Percentiles rank a stretch among this genome's conserved stretches.
Evolutionary conservation across 2,329 filamentous ascomycete genomes (phyloP).

Genomic region (Ophiostoma sp.): DNA sequence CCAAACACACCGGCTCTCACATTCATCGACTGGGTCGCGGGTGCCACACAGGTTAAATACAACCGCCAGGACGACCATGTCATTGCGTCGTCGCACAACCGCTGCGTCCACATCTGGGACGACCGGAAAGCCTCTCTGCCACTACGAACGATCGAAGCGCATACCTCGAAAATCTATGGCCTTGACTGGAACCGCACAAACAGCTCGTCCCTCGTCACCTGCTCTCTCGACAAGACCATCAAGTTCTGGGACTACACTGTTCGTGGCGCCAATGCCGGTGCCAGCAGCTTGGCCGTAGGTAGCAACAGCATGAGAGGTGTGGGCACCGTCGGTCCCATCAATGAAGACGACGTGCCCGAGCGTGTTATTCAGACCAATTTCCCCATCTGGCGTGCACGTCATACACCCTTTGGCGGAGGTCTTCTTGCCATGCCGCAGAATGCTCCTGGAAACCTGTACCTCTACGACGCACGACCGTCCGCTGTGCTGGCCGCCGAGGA

Average conservation of each 20-base stretch:
- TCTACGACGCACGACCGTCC: constrained; percentile 67
- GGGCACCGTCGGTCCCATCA: constrained; percentile 30
- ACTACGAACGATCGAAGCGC: constrained; percentile 80
- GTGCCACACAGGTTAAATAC: constrained; percentile 93
- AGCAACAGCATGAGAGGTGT: background rate
- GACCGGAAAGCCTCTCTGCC: constrained; percentile 75
- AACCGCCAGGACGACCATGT: constrained; percentile 85
- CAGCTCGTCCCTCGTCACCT: constrained; percentile 73
- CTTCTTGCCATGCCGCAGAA: constrained; percentile 90
- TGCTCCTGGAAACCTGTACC: constrained; percentile 78
- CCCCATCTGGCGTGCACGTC: constrained; percentile 86
- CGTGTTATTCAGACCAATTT: constrained; percentile 79
- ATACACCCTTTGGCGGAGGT: constrained; percentile 86
- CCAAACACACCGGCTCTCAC: constrained; percentile 72
- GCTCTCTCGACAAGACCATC: constrained; percentile 87
- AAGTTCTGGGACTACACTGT: constrained; percentile 81
- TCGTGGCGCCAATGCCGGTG: background rate
- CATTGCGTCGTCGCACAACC: constrained; percentile 86
- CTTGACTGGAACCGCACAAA: constrained; percentile 88
- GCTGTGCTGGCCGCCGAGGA: constrained; percentile 42
- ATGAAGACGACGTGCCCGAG: constrained; percentile 64
- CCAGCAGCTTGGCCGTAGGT: background rate
- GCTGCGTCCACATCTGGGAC: constrained; percentile 87
- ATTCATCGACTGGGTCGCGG: constrained; percentile 91
- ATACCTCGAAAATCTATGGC: constrained; percentile 91